Conservation (phyloP, 2,329 filamentous ascomycete genomes). For the Sporothrix brunneoviolacea region DNA sequence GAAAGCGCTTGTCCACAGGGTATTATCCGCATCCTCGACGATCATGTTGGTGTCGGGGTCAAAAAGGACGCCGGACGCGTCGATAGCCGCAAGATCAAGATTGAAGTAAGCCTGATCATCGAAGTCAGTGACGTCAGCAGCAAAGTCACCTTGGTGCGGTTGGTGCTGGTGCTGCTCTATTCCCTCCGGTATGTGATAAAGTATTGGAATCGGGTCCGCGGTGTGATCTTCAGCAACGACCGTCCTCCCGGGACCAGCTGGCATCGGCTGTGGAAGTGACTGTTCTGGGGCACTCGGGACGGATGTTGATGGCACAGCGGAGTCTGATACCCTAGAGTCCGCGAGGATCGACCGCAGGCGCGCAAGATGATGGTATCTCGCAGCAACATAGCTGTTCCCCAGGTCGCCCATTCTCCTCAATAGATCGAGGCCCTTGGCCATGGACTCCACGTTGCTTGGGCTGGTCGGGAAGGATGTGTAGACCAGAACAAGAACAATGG, state of each 20-base stretch:
- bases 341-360: slow-evolving; percentile 14
- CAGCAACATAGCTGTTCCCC: slow-evolving; percentile 43
- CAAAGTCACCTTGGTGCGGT: no score
- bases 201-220: neutral
- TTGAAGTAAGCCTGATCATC: neutral
- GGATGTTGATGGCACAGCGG: no score
- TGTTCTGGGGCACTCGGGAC: no score
- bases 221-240: neutral
- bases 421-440: slow-evolving; percentile 39
- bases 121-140: no score
- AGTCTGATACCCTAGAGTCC: no score
- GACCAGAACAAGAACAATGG: slow-evolving; percentile 48
- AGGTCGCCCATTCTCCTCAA: slow-evolving; percentile 44
- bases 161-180: neutral
- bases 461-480: slow-evolving; percentile 45
- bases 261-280: no score
- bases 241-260: no score
- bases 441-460: slow-evolving; percentile 33
- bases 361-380: slow-evolving; percentile 27
- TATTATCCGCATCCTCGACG: neutral
- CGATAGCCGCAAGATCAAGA: neutral
- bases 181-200: no score
- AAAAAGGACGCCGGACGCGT: slow-evolving; percentile 1
- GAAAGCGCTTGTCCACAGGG: slow-evolving; percentile 2
- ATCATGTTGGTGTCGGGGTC: neutral